Base-by-base conservation (phyloP, 2,329 filamentous ascomycete genomes). In the Alternaria ventricosa region DNA sequence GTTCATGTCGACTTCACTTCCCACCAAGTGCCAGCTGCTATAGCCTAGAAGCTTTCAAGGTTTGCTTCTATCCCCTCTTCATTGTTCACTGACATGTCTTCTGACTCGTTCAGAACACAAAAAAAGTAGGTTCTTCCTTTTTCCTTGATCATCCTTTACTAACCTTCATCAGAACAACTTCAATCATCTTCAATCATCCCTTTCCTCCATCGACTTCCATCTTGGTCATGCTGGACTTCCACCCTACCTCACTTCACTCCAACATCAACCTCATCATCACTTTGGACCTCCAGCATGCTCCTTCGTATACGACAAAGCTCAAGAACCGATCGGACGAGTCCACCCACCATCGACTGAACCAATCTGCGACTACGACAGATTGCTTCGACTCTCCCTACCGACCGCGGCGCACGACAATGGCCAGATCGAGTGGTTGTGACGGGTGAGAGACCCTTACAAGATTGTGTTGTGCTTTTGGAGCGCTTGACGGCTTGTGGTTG, bases 341-440 rank as follows among this genome's bases (percentile, higher is more conserved):
- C n/a, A 18, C 15, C 27, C 18, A 47, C 45, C 53, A 44, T 55
- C 53, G 53, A n/a, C 53, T 36, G 36, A 60, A 55, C 57, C 57
- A 55, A 41, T 55, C 36, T 49, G 15, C 49, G 27, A 33, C 25
- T 15, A 27, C 22, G 18, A 54, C 43, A 47, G 57, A 50, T 43
- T 60, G 57, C 20, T 60, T 53, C 49, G 57, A 60, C 57, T 54
- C 57, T 54, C 49, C 49, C 7, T 18, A 36, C 49, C 57, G 36
- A 46, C 49, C 57, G 36, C 49, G 57, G 49, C 49, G 25, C 57
- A 10, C 49, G 20, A 60, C 25, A 45, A 46, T 36, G 57, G 47
- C 30, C n/a, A 28, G 49, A 43, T 36, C 57, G 47, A 46, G 57
- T 60, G 49, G 27, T 28, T 33, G 49, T 28, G 49, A 53, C 49